These are phyloP conservation scores for Chlorella variabilis DNA, from an alignment of 163 green algal species.

Conservation along the genomic window DNA sequence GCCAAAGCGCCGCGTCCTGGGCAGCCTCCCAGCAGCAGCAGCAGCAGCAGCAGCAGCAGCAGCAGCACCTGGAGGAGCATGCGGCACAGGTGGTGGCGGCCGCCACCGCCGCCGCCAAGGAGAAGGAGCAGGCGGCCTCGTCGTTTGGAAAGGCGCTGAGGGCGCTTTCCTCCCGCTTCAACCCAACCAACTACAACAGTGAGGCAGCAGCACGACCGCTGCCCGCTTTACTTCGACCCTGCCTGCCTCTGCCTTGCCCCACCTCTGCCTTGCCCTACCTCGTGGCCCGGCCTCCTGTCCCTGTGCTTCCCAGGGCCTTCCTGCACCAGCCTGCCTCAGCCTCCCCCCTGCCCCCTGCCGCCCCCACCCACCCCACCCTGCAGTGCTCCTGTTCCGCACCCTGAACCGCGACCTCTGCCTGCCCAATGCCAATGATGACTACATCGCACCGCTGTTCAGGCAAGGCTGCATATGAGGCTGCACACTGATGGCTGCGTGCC, in stretches of 20 bases:
- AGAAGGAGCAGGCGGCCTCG: not conserved
- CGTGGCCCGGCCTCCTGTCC: too few species aligned
- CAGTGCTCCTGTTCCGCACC: slow-evolving; percentile 71
- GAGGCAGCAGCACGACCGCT: too few species aligned
- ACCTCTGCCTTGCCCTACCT: too few species aligned
- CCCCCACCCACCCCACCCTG: not conserved
- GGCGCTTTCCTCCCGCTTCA: not conserved
- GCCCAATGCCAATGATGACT: slow-evolving; percentile 69
- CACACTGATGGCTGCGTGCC: not conserved
- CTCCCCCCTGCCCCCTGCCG: not conserved
- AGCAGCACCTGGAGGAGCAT: too few species aligned
- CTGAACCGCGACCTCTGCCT: slow-evolving; percentile 65
- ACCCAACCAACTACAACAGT: slow-evolving; percentile 18
- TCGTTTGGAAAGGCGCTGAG: not conserved
- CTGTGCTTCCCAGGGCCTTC: too few species aligned
- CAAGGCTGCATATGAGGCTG: not conserved
- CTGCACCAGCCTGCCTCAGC: not conserved
- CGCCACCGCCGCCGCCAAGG: not conserved
- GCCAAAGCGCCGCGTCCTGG: not conserved
- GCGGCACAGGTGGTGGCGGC: too few species aligned
- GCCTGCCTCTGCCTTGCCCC: too few species aligned
- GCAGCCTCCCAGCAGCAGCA: not conserved
- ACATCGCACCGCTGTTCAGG: slow-evolving; percentile 58
- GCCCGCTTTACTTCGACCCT: too few species aligned
- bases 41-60: not conserved